Evolutionary conservation across 2,329 filamentous ascomycete species (phyloP).

Genomic region (Xylariaceae sp.): DNA sequence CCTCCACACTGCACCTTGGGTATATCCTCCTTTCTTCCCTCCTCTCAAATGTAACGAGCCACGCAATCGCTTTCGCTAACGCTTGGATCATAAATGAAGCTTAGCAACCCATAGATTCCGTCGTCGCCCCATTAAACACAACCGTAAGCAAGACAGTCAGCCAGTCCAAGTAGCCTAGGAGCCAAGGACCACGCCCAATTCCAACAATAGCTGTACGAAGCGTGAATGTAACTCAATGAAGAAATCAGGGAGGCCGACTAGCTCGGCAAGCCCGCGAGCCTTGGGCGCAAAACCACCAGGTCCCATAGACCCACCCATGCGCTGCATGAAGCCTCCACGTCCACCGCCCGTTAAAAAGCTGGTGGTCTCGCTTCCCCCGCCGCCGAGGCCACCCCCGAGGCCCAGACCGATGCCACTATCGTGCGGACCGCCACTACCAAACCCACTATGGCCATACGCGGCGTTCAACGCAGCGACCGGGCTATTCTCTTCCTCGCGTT

Average conservation of each 20-base stretch:
- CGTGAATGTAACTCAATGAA: constrained; percentile 67
- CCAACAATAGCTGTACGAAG: constrained; percentile 65
- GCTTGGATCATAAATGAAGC: constrained; percentile 5
- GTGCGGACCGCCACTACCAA: constrained; percentile 38
- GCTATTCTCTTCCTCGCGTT: constrained; percentile 43
- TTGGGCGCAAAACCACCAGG: constrained; percentile 59
- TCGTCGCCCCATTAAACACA: too few species aligned
- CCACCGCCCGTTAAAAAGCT: constrained; percentile 60
- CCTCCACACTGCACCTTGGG: constrained; percentile 4
- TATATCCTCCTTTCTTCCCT: constrained; percentile 18
- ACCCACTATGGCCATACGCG: constrained; percentile 46
- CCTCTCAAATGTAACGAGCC: not conserved
- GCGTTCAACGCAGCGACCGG: constrained; percentile 45
- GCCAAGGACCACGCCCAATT: constrained; percentile 58
- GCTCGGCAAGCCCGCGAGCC: constrained; percentile 64
- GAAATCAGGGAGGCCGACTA: constrained; percentile 68
- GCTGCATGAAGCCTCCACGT: constrained; percentile 55
- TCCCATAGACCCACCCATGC: constrained; percentile 58
- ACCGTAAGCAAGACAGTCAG: too few species aligned
- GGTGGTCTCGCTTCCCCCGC: constrained; percentile 46
- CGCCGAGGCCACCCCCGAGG: constrained; percentile 32
- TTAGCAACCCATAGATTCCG: too few species aligned
- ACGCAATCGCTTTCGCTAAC: not conserved
- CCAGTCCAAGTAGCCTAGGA: constrained; percentile 39
- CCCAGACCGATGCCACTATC: constrained; percentile 35